phyloP scores from a whole-genome alignment of 495 filamentous ascomycete genomes.

The Xylaria palmicola region DNA sequence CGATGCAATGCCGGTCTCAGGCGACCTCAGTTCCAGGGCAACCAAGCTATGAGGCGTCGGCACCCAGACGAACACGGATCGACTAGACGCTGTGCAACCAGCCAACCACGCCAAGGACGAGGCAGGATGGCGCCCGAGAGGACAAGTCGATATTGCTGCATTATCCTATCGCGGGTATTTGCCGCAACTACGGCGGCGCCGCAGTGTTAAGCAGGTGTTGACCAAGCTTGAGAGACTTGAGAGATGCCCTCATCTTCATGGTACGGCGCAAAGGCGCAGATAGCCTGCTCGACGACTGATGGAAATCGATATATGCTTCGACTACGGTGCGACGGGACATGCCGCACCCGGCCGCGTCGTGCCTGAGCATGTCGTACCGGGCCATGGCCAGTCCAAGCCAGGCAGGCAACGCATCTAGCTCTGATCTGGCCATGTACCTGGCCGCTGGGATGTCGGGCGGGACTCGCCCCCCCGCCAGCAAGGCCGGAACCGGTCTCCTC shows the following conservation, averaged over 20 bases:
- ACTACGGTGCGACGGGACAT: neutral
- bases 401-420: too few species aligned
- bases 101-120: neutral
- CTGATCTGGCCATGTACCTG: neutral
- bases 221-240: neutral
- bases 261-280: too few species aligned
- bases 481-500: constrained; percentile 8
- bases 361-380: too few species aligned
- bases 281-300: too few species aligned
- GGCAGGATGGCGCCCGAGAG: neutral
- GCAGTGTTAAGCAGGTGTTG: neutral
- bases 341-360: too few species aligned
- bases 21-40: constrained; percentile 5
- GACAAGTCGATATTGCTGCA: too few species aligned
- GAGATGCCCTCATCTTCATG: neutral
- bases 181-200: neutral
- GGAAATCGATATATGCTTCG: neutral
- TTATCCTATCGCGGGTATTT: neutral
- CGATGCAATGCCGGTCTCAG: neutral
- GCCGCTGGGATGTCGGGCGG: constrained; percentile 7
- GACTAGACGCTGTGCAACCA: constrained; percentile 3
- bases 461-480: neutral
- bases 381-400: too few species aligned
- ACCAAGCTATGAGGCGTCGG: neutral
- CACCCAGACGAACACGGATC: neutral